phyloP scores from a whole-genome alignment of 192 early-diverging fungal species.

The Glomus cerebriforme region DNA sequence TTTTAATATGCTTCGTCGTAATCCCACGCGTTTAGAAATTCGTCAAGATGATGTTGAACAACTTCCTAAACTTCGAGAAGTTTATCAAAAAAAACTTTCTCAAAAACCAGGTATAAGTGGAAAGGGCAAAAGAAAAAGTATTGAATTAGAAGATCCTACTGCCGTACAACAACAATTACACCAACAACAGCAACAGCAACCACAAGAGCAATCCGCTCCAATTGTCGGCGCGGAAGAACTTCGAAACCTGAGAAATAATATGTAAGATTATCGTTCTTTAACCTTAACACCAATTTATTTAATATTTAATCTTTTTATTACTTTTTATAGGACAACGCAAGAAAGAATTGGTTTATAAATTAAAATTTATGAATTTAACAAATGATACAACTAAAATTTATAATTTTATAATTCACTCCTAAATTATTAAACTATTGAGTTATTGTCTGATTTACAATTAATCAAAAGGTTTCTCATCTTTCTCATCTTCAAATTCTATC shows the following conservation, averaged over 20 bases:
- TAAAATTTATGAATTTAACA: neutral
- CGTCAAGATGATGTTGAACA: constrained; percentile 24
- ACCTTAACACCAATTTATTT: neutral
- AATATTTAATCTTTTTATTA: neutral
- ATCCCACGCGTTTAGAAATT: constrained; percentile 21
- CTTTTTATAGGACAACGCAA: neutral
- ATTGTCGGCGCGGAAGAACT: constrained; percentile 9
- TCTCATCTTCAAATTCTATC: constrained; percentile 62
- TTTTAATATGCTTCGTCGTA: constrained; percentile 23
- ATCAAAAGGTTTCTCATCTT: no score
- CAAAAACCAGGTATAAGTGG: constrained; percentile 5
- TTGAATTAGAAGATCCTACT: neutral
- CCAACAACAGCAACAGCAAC: neutral
- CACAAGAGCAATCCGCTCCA: neutral
- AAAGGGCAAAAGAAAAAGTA: constrained; percentile 25
- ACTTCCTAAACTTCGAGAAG: neutral
- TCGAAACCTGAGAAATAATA: neutral
- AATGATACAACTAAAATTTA: no score
- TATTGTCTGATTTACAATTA: no score
- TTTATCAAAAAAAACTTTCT: constrained; percentile 14
- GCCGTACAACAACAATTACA: neutral
- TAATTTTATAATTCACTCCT: no score
- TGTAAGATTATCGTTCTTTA: neutral
- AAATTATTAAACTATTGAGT: no score
- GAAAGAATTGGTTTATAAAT: neutral